Evolutionary conservation across 192 early-diverging fungal genomes (phyloP), one percentile per base, ranked within the genome.

Genomic region (Chytriomyces confervae): DNA sequence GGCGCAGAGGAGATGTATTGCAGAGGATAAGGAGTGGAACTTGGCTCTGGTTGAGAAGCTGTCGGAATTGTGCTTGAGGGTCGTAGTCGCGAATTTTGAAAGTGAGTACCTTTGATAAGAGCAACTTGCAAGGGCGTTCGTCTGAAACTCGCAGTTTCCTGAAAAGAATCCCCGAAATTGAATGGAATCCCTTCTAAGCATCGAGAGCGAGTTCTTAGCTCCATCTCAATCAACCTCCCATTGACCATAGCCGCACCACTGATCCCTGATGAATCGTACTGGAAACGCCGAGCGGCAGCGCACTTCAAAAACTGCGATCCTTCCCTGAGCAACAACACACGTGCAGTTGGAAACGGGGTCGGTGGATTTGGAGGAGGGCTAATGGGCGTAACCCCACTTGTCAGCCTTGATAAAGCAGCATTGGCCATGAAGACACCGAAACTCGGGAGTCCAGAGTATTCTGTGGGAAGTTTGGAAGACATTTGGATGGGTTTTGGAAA

Each of bases 21-120:
- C 86, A 16, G 89, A 90, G 72, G 87, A 90, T 72, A 74, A 78
- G 16, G 78, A 86, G 50, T 90, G 89, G 89, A 90, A 90, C 69
- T 82, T 90, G 13, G 84, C 89, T 6, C 66, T 85, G 7, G 86
- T 90, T 11, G 79, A 87, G 63, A 82, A 80, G n/a, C 79, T 90
- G n/a, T 79, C 75, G 10, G 84, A 83, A 20, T 67, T 89, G 9
- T 90, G 89, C 75, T 63, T 90, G 18, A 50, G 80, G 7, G 83
- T 83, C 9, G 79, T 90, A 11, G 87, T 90, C 6, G 67, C 67
- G 7, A 84, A 87, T 53, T 90, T 90, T 79, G 87, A 90, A 66
- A 70, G 88, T 88, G 80, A 45, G 79, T 76, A 7, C 11, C 5
- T 44, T 5, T 43, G 11, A 23, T 11, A 43, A 9, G 50, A 48